Conservation (phyloP, 78 protist genomes). For the Protostelium mycophagum region DNA sequence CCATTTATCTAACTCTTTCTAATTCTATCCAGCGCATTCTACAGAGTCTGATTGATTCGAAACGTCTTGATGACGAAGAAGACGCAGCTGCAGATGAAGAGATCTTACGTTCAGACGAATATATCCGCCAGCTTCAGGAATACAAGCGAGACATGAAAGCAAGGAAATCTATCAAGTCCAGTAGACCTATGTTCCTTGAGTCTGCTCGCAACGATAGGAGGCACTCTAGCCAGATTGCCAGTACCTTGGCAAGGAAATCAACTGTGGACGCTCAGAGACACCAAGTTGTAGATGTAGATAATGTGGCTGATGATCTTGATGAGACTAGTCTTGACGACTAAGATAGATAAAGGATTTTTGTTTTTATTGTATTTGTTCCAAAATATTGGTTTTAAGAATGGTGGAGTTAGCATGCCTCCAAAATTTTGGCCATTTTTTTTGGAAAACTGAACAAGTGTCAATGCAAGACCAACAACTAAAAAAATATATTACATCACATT, state of each 20-base stretch:
- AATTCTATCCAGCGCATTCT: conserved; percentile 1
- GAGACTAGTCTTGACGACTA: too few species aligned
- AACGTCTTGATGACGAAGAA: not conserved
- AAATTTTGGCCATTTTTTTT: not conserved
- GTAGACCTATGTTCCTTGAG: not conserved
- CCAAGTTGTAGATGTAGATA: conserved; percentile 1
- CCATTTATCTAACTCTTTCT: not conserved
- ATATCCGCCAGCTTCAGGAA: not conserved
- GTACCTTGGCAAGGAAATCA: conserved; percentile 1
- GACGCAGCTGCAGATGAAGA: not conserved
- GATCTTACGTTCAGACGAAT: conserved; percentile 1
- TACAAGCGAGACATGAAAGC: conserved; percentile 1
- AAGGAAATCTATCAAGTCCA: conserved; percentile 1
- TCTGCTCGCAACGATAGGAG: not conserved
- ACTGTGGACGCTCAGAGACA: not conserved
- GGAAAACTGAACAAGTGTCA: not conserved
- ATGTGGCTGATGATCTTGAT: conserved; percentile 1
- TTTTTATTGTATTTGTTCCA: too few species aligned
- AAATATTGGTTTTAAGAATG: too few species aligned
- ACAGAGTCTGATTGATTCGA: not conserved
- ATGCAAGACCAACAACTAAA: not conserved
- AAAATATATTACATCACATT: not conserved
- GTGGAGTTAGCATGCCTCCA: too few species aligned
- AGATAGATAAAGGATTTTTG: too few species aligned
- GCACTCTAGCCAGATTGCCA: conserved; percentile 2